Evolutionary conservation across 2,329 filamentous ascomycete species (phyloP).

Genomic region (Neocucurbitaria cava): DNA sequence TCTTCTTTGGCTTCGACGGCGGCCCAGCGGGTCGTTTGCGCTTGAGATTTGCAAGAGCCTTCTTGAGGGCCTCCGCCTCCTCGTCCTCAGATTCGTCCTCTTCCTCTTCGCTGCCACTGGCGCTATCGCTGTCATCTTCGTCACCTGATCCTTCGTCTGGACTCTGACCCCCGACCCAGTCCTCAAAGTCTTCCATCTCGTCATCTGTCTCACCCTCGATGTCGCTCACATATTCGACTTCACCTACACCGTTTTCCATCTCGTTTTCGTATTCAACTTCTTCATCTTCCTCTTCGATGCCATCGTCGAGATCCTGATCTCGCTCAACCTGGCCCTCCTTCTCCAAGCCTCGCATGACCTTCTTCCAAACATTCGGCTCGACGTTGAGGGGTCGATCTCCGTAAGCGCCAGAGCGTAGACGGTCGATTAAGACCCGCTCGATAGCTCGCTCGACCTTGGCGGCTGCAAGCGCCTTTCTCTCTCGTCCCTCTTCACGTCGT

Average conservation of each 20-base stretch:
- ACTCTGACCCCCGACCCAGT: constrained; percentile 83
- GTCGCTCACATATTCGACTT: constrained; percentile 93
- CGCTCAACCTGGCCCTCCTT: constrained; percentile 80
- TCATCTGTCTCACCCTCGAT: constrained; percentile 77
- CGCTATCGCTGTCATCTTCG: constrained; percentile 65
- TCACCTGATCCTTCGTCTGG: constrained; percentile 62
- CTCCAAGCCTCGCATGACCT: constrained; percentile 90
- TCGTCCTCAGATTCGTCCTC: constrained; percentile 64
- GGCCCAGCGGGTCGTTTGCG: constrained; percentile 62
- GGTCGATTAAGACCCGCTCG: constrained; percentile 91
- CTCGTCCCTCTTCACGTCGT: constrained; percentile 56
- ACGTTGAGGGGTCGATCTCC: constrained; percentile 95
- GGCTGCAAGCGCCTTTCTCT: constrained; percentile 59
- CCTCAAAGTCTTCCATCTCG: constrained; percentile 76
- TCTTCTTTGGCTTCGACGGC: constrained; percentile 64
- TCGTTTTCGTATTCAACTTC: constrained; percentile 73
- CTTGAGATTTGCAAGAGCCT: constrained; percentile 61
- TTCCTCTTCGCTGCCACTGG: constrained; percentile 57
- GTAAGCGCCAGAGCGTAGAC: constrained; percentile 89
- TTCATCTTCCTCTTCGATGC: constrained; percentile 80
- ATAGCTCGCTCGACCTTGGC: constrained; percentile 96
- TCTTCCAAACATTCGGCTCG: constrained; percentile 95
- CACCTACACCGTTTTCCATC: constrained; percentile 69
- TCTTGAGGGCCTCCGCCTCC: constrained; percentile 63
- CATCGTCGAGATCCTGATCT: constrained; percentile 88